Percentiles rank a stretch among this genome's conserved stretches.
Conservation (phyloP, 2,329 filamentous ascomycete genomes). For the Pseudogymnoascus sp. region DNA sequence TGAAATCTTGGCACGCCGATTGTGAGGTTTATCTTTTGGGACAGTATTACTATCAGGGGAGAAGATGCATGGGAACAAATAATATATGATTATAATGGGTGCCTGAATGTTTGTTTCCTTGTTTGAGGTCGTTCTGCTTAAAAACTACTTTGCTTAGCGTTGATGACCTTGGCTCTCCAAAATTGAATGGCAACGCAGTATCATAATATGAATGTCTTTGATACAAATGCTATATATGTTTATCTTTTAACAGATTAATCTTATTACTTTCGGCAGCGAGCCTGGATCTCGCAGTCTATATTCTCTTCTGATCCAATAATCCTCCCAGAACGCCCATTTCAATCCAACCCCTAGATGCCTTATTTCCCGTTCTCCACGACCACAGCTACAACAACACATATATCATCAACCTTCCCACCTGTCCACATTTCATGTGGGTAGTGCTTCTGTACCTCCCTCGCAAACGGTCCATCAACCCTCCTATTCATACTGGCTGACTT, state of each 20-base stretch:
- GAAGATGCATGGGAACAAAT: constrained; percentile 77
- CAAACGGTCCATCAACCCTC: constrained; percentile 83
- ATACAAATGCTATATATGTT: constrained; percentile 3
- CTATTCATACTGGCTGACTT: constrained; percentile 78
- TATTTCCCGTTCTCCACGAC: constrained; percentile 56
- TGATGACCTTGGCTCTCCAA: neutral
- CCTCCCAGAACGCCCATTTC: neutral
- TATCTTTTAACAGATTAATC: neutral
- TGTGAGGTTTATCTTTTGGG: constrained; percentile 54
- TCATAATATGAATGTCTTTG: neutral
- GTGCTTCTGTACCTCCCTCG: constrained; percentile 83
- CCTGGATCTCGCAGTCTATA: constrained; percentile 6
- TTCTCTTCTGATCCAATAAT: constrained; percentile 1
- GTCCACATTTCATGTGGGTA: constrained; percentile 81
- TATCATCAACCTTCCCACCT: constrained; percentile 93
- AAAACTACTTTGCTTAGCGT: neutral
- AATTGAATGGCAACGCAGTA: neutral
- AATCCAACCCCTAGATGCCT: constrained; percentile 11
- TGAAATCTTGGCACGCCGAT: constrained; percentile 2
- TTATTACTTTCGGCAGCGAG: neutral
- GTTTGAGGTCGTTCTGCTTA: neutral
- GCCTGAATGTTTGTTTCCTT: constrained; percentile 37
- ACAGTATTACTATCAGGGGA: constrained; percentile 79
- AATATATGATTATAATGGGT: constrained; percentile 49
- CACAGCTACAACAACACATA: constrained; percentile 75